A percentile compares a stretch with the other conserved stretches of the same genome.
Conservation (phyloP, 2,329 filamentous ascomycete species). For the Cladosporium sp. region DNA sequence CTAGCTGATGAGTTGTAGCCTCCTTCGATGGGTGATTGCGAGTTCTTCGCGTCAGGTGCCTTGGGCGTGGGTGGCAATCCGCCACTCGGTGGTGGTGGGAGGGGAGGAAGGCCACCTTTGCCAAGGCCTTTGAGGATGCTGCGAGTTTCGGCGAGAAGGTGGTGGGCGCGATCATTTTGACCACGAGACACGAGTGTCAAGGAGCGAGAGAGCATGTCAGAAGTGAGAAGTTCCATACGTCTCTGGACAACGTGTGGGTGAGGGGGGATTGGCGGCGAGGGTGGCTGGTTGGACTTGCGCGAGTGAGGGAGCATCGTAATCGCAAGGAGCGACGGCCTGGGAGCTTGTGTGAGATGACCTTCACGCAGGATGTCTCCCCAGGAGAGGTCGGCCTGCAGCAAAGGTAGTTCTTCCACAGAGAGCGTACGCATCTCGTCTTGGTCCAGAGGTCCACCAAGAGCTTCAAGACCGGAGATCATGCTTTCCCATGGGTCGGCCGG, state of each 20-base stretch:
- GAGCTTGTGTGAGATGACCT: slow-evolving; percentile 77
- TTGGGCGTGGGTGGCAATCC: slow-evolving; percentile 35
- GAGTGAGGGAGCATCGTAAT: slow-evolving; percentile 82
- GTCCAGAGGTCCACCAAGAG: slow-evolving; percentile 81
- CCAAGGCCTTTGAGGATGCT: slow-evolving; percentile 94
- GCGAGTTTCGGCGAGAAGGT: slow-evolving; percentile 85
- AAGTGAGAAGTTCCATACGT: slow-evolving; percentile 95
- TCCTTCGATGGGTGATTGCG: slow-evolving; percentile 20
- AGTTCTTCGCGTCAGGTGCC: slow-evolving; percentile 14
- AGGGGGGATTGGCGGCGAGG: slow-evolving; percentile 80
- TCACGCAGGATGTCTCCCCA: slow-evolving; percentile 94
- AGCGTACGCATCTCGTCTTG: slow-evolving; percentile 76
- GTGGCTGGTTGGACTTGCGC: slow-evolving; percentile 34
- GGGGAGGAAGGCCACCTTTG: slow-evolving; percentile 88
- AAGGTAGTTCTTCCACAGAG: slow-evolving; percentile 89
- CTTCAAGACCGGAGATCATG: slow-evolving; percentile 91
- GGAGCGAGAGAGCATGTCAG: slow-evolving; percentile 93
- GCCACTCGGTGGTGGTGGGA: slow-evolving; percentile 53
- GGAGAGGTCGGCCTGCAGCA: slow-evolving; percentile 90
- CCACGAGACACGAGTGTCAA: slow-evolving; percentile 85
- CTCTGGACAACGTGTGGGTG: slow-evolving; percentile 94
- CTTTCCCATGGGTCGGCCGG: slow-evolving; percentile 97
- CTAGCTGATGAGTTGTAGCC: slow-evolving; percentile 16
- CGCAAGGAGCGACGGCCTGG: slow-evolving; percentile 83
- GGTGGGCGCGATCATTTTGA: slow-evolving; percentile 90